These are phyloP conservation scores for Zygosaccharomyces bisporus DNA, from an alignment of 805 yeast genomes.

Conservation along the genomic window DNA sequence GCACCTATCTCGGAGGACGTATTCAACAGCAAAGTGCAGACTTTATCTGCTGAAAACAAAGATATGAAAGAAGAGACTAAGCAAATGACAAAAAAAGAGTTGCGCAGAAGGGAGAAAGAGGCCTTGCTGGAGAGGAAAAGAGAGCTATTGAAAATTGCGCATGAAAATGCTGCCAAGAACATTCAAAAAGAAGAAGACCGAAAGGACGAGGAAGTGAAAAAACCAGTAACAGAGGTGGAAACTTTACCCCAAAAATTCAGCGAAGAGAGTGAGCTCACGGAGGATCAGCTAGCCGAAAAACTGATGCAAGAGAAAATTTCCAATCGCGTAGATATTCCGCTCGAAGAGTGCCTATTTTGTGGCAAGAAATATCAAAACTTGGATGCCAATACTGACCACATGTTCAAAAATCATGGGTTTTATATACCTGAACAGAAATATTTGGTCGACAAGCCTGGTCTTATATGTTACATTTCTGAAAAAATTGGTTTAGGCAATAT, in stretches of 20 bases:
- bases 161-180: slow-evolving; percentile 37
- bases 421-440: slow-evolving; percentile 82
- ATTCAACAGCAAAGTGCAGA: slow-evolving; percentile 65
- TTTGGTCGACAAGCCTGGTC: slow-evolving; percentile 66
- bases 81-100: slow-evolving; percentile 41
- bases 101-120: slow-evolving; percentile 42
- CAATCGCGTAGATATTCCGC: slow-evolving; percentile 45
- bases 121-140: slow-evolving; percentile 41
- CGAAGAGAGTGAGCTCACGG: slow-evolving; percentile 35
- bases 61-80: slow-evolving; percentile 16
- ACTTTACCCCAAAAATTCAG: slow-evolving; percentile 12
- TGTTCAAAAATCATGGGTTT: slow-evolving; percentile 77
- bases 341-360: slow-evolving; percentile 54
- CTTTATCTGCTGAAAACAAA: slow-evolving; percentile 26
- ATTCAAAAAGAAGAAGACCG: slow-evolving; percentile 19
- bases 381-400: slow-evolving; percentile 55
- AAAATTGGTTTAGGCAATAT: slow-evolving; percentile 89
- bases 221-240: slow-evolving; percentile 9
- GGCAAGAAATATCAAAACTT: slow-evolving; percentile 45
- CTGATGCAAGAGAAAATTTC: slow-evolving; percentile 39
- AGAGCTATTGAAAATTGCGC: slow-evolving; percentile 40
- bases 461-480: slow-evolving; percentile 76
- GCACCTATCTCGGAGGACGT: slow-evolving; percentile 67
- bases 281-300: slow-evolving; percentile 39
- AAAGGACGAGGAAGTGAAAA: slow-evolving; percentile 9